A percentile compares a stretch with the other conserved stretches of the same genome.
phyloP scores from a whole-genome alignment of 352 stramenopile genomes.

The Aphanomyces stellatus region DNA sequence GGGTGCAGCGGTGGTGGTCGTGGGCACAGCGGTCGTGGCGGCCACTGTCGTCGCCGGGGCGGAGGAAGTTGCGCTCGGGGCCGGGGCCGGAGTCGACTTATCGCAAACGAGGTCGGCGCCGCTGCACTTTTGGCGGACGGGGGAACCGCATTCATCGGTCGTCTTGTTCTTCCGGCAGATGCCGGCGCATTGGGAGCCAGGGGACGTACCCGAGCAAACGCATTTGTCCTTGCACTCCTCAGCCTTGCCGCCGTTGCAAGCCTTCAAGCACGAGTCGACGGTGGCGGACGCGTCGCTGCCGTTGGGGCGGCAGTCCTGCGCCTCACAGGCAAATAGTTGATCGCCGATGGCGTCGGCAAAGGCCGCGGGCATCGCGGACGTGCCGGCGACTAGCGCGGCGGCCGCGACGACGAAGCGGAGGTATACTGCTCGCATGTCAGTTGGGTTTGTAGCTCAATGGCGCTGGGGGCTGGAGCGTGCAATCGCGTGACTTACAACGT shows the following conservation, averaged over 20 bases:
- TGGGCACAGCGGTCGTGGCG: not conserved
- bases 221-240: not conserved
- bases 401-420: not conserved
- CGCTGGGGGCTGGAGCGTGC: not conserved
- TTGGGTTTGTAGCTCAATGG: conserved; percentile 1
- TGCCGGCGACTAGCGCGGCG: not conserved
- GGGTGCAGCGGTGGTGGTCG: not conserved
- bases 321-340: not conserved
- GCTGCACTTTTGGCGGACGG: conserved; percentile 12
- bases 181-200: not conserved
- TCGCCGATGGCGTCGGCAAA: not conserved
- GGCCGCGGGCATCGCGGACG: not conserved
- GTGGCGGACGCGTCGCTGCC: not conserved
- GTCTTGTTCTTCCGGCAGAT: conserved; percentile 17
- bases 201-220: not conserved
- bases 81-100: not conserved
- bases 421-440: conserved; percentile 15
- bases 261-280: not conserved
- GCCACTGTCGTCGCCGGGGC: not conserved
- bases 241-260: not conserved
- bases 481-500: not conserved
- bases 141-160: conserved; percentile 3
- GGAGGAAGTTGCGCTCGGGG: not conserved
- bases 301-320: not conserved
- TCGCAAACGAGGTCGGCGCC: conserved; percentile 13